Percentiles rank a stretch among this genome's conserved stretches.
Evolutionary conservation across 371 early-diverging fungal genomes (phyloP).

Genomic region (Mortierella sp.): DNA sequence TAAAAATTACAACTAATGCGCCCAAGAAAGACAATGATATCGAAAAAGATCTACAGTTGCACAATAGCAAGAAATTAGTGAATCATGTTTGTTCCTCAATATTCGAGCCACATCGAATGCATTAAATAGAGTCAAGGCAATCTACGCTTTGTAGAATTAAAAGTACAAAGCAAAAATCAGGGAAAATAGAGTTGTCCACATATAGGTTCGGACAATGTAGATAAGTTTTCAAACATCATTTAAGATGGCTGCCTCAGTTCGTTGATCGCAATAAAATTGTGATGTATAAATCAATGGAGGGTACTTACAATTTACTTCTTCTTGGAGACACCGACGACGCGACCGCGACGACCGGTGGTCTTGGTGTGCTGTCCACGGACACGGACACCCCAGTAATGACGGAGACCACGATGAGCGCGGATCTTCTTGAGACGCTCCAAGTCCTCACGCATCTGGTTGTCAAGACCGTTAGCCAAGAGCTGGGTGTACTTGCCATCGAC

Average conservation of each 20-base stretch:
- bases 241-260: neutral
- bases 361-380: conserved; percentile 96
- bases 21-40: conserved; percentile 21
- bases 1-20: conserved; percentile 22
- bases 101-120: neutral
- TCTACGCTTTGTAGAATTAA: neutral
- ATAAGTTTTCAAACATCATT: conserved; percentile 61
- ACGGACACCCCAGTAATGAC: conserved; percentile 97
- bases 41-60: conserved; percentile 13
- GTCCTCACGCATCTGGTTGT: conserved; percentile 97
- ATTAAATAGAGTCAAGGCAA: neutral
- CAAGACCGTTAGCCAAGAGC: conserved; percentile 94
- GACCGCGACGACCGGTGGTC: conserved; percentile 98
- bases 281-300: conserved; percentile 7
- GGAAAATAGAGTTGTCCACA: conserved; percentile 44
- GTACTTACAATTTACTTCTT: conserved; percentile 84
- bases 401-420: conserved; percentile 93
- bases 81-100: neutral
- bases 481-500: conserved; percentile 95
- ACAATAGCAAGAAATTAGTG: neutral
- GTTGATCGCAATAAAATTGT: neutral
- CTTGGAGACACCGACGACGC: conserved; percentile 97
- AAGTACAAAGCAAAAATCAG: conserved; percentile 14
- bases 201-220: conserved; percentile 60
- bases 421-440: conserved; percentile 98